These are phyloP conservation scores for Williopsis jadinii DNA, from an alignment of 1,139 yeast genomes.

Conservation along the genomic window DNA sequence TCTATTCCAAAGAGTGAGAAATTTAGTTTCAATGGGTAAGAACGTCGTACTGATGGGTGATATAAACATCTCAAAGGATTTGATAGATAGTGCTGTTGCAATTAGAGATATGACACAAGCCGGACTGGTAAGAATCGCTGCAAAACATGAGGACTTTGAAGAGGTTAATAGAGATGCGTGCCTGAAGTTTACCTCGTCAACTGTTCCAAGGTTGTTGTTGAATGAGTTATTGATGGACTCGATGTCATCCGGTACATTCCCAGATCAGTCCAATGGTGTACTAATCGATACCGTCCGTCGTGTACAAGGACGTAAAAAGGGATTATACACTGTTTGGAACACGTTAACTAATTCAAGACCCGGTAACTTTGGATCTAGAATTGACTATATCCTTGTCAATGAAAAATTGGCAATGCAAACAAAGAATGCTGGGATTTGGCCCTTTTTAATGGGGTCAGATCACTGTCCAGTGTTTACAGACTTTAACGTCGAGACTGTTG, in stretches of 20 bases:
- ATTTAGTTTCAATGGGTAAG: slow-evolving; percentile 47
- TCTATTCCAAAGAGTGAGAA: slow-evolving; percentile 53
- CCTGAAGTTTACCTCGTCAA: slow-evolving; percentile 31
- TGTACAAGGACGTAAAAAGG: slow-evolving; percentile 44
- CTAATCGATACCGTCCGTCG: slow-evolving; percentile 62
- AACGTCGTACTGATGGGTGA: slow-evolving; percentile 81
- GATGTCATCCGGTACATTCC: slow-evolving; percentile 19
- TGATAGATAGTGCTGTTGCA: slow-evolving; percentile 76
- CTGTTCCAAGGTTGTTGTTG: slow-evolving; percentile 36
- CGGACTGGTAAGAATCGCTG: slow-evolving; percentile 14
- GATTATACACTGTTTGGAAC: slow-evolving; percentile 92
- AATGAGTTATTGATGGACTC: slow-evolving; percentile 31
- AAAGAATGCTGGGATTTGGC: slow-evolving; percentile 55
- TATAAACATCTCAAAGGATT: slow-evolving; percentile 70
- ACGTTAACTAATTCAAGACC: slow-evolving; percentile 73
- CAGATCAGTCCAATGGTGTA: slow-evolving; percentile 25
- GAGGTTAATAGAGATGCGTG: slow-evolving; percentile 32
- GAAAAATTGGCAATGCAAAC: slow-evolving; percentile 29
- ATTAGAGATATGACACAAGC: slow-evolving; percentile 37
- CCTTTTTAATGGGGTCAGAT: slow-evolving; percentile 75
- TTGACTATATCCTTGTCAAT: slow-evolving; percentile 64
- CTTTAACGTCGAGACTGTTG: slow-evolving; percentile 22
- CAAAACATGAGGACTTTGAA: slow-evolving; percentile 30
- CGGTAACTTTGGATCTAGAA: slow-evolving; percentile 79
- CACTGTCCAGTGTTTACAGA: slow-evolving; percentile 91